Evolutionary conservation across 345 rosid species (phyloP).

Genomic region (Hibiscus tridactylites): DNA sequence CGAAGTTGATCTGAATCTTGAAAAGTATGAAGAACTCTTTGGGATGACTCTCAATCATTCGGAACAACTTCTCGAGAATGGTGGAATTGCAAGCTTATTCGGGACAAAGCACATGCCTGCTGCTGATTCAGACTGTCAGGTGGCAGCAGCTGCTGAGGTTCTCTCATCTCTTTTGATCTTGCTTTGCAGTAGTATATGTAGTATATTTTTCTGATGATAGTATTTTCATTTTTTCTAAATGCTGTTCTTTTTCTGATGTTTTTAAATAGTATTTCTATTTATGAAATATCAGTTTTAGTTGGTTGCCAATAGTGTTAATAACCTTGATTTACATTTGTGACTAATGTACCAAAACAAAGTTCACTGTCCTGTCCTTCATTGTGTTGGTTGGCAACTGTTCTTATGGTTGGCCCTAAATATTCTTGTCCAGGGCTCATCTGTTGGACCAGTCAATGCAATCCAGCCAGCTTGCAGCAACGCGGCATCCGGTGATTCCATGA

Average conservation of each 20-base stretch:
- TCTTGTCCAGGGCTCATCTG: conserved; percentile 45
- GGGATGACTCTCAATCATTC: conserved; percentile 75
- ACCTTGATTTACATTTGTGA: neutral
- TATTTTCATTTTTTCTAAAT: neutral
- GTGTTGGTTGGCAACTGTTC: neutral
- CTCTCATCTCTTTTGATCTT: conserved; percentile 17
- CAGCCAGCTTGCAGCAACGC: conserved; percentile 71
- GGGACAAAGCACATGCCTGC: conserved; percentile 46
- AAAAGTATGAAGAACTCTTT: conserved; percentile 92
- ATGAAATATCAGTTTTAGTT: neutral
- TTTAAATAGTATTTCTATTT: neutral
- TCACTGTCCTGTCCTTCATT: neutral
- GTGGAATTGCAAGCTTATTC: conserved; percentile 85
- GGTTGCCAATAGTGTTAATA: neutral
- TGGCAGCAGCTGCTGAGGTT: conserved; percentile 61
- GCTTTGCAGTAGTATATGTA: conserved; percentile 14
- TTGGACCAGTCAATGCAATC: conserved; percentile 36
- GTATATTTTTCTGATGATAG: conserved; percentile 7
- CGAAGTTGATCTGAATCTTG: conserved; percentile 76
- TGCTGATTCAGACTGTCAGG: conserved; percentile 50
- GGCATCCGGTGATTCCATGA: conserved; percentile 82
- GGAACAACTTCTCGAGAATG: conserved; percentile 74
- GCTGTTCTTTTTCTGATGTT: neutral
- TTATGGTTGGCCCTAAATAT: neutral
- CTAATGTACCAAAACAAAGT: neutral